Conservation (phyloP, 176 grass and related monocot species). For the Typha latifolia region DNA sequence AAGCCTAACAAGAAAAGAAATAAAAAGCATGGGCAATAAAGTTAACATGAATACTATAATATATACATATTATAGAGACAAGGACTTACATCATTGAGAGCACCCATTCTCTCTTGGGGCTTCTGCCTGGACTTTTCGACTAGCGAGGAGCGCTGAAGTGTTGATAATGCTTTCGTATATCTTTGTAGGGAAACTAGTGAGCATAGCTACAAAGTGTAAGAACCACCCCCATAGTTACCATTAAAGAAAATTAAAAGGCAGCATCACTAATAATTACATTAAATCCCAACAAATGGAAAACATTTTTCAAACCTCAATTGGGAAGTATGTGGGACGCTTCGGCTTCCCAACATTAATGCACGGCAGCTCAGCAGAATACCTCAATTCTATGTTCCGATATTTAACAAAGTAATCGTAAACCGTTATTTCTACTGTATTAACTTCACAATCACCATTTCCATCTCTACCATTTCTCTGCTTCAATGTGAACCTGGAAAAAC, state of each 20-base stretch:
- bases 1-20: constrained; percentile 27
- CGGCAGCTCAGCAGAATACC: constrained; percentile 56
- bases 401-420: constrained; percentile 71
- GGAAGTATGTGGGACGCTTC: constrained; percentile 63
- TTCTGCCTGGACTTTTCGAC: constrained; percentile 96
- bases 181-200: constrained; percentile 48
- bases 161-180: constrained; percentile 66
- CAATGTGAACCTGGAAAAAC: constrained; percentile 40
- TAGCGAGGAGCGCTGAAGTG: constrained; percentile 55
- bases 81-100: constrained; percentile 46
- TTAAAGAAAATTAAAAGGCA: background rate
- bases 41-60: background rate
- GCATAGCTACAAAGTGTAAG: constrained; percentile 48
- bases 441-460: constrained; percentile 25
- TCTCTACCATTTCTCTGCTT: constrained; percentile 45
- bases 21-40: background rate
- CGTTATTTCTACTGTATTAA: constrained; percentile 34
- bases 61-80: background rate
- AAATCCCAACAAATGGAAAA: background rate
- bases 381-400: constrained; percentile 41
- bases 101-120: constrained; percentile 66
- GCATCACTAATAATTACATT: background rate
- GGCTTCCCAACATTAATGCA: constrained; percentile 98
- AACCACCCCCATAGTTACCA: constrained; percentile 10
- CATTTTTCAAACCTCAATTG: constrained; percentile 41